These are phyloP conservation scores for Rosa multiflora DNA, from an alignment of 306 rosid species.

Conservation along the genomic window DNA sequence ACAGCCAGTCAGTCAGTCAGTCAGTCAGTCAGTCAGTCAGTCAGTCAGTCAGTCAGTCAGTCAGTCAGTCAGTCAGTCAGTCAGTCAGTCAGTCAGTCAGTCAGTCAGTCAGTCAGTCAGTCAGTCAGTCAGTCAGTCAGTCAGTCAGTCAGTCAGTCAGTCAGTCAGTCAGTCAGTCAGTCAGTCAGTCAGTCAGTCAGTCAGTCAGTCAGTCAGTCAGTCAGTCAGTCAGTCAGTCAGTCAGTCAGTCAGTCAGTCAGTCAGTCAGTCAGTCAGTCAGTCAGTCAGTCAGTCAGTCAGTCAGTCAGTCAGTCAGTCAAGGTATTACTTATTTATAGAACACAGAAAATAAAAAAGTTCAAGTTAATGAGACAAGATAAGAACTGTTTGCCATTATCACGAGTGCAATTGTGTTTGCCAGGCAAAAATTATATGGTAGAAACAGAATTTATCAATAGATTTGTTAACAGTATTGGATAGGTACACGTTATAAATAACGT, in stretches of 20 bases:
- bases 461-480: not conserved
- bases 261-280: constrained; percentile 26
- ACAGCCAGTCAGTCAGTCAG: constrained; percentile 20
- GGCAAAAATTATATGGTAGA: not conserved
- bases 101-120: constrained; percentile 26
- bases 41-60: constrained; percentile 13
- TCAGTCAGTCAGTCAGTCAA: constrained; percentile 22
- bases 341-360: not conserved
- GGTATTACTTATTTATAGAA: constrained; percentile 14
- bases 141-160: constrained; percentile 16
- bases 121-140: constrained; percentile 13
- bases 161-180: constrained; percentile 26
- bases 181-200: constrained; percentile 26
- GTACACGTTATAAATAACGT: not conserved
- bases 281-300: constrained; percentile 13
- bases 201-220: constrained; percentile 13
- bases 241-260: constrained; percentile 26
- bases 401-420: not conserved
- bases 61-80: constrained; percentile 16
- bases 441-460: not conserved
- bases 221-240: constrained; percentile 16
- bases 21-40: constrained; percentile 33
- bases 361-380: constrained; percentile 1
- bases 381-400: not conserved
- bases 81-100: constrained; percentile 26